Conservation (phyloP, 306 rosid species). For the Begonia peltatifolia region DNA sequence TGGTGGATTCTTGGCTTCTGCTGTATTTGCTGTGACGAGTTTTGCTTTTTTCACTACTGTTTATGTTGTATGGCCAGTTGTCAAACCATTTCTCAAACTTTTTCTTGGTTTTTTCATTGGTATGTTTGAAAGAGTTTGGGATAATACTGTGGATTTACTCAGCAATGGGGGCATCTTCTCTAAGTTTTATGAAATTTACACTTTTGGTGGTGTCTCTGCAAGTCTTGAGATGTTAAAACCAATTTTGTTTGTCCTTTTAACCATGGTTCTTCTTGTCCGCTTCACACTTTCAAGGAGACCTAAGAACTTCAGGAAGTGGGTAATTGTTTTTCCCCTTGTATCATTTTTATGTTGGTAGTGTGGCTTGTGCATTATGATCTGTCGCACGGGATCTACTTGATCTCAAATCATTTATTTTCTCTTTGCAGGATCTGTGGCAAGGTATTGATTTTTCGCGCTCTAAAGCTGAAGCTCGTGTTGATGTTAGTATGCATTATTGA, state of each 20-base stretch:
- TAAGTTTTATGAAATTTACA: conserved; percentile 46
- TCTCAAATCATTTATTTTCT: conserved; percentile 8
- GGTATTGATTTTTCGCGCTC: conserved; percentile 97
- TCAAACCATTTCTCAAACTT: conserved; percentile 57
- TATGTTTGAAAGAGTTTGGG: conserved; percentile 64
- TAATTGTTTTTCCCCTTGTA: conserved; percentile 18
- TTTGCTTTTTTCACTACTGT: conserved; percentile 39
- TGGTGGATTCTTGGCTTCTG: conserved; percentile 83
- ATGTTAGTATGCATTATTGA: conserved; percentile 37
- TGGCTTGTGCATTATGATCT: conserved; percentile 11
- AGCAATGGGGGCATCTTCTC: conserved; percentile 53
- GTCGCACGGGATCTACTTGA: background rate
- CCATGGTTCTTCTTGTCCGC: conserved; percentile 90
- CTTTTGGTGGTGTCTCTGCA: conserved; percentile 62
- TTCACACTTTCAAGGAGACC: conserved; percentile 97
- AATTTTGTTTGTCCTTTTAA: conserved; percentile 50
- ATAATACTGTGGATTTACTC: conserved; percentile 42
- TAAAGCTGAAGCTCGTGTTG: conserved; percentile 99
- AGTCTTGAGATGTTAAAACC: conserved; percentile 48
- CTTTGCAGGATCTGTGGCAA: conserved; percentile 88
- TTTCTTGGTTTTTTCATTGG: conserved; percentile 39
- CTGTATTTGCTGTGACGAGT: conserved; percentile 68
- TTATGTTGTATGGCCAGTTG: conserved; percentile 69
- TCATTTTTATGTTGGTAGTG: conserved; percentile 9
- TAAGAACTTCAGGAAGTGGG: conserved; percentile 98